Base-by-base conservation (phyloP, 805 yeast species). In the Myxozyma vanderwaltii region DNA sequence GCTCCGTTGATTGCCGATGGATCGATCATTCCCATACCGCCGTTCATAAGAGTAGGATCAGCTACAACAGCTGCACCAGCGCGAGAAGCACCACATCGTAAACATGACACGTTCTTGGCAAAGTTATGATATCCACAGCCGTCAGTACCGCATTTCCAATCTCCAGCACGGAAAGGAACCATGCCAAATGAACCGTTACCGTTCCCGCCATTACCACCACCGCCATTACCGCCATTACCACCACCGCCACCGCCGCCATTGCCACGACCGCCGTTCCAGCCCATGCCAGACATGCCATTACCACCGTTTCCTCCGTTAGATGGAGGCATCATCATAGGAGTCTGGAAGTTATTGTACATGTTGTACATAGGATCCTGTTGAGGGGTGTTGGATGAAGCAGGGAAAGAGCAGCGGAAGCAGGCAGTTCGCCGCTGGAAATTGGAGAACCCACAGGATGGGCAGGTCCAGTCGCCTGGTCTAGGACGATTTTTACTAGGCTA, bases 381-480 rank as follows among this genome's bases (percentile, higher is more conserved):
- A 4, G 89, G 81, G 24, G 82, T 85, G 5, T 90, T 89, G 44
- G 88, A 39, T 78, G 10, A 79, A 8, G 89, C 89, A 4, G 96
- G 96, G 74, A 87, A 90, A 1, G 92, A 86, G 71, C 97, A 91
- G 63, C 97, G 80, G 78, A 91, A 90, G 74, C 97, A 91, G 1
- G 95, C 95, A 1, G 95, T 88, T 73, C 97, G 81, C 69, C 97
- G 82, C 74, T 91, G 97, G 75, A 91, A 91, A 73, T 91, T 91
- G 24, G 96, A 88, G 69, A 91, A 91, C 0, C 97, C 96, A 78
- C 97, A 91, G 5, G 91, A 85, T 26, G 96, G 96, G 73, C 97
- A 91, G n/a, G 88, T 89, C 97, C 97, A 91, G 72, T 91, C 97
- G 21, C 97, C 97, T 0, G 97, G 97, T 70, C 97, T 80, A 23